A percentile compares a stretch with the other conserved stretches of the same genome.
Evolutionary conservation across 495 filamentous ascomycete genomes (phyloP).

Genomic region (Neurospora sp.): DNA sequence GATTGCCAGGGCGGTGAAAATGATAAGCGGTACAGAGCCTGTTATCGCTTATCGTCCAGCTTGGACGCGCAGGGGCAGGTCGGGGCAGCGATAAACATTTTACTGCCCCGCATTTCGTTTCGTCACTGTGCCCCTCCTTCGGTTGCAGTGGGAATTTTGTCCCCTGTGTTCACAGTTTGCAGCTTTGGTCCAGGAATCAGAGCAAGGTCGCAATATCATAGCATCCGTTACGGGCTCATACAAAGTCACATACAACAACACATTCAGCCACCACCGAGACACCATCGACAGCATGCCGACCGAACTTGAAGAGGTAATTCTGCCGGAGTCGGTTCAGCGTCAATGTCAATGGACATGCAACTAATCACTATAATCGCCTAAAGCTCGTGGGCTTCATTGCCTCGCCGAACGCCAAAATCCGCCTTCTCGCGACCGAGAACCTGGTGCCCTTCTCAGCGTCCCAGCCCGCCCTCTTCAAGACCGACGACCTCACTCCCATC

Average conservation of each 20-base stretch:
- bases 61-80: not conserved
- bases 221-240: not conserved
- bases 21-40: not conserved
- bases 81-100: not conserved
- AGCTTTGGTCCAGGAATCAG: not conserved
- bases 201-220: not conserved
- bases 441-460: slow-evolving; percentile 72
- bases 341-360: not conserved
- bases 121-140: not conserved
- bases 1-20: not conserved
- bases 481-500: slow-evolving; percentile 62
- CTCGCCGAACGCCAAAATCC: slow-evolving; percentile 77
- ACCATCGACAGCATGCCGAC: slow-evolving; percentile 50
- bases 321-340: not conserved
- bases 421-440: slow-evolving; percentile 66
- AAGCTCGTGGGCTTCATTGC: slow-evolving; percentile 89
- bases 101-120: not conserved
- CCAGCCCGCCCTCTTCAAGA: slow-evolving; percentile 76
- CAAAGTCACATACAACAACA: not conserved
- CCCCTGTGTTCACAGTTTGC: not conserved
- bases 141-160: not conserved
- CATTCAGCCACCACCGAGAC: not conserved
- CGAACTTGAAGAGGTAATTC: slow-evolving; percentile 65
- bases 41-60: not conserved
- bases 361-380: not conserved